Evolutionary conservation across 2,329 filamentous ascomycete genomes (phyloP).

Genomic region (Dendrostoma leiphaemia): DNA sequence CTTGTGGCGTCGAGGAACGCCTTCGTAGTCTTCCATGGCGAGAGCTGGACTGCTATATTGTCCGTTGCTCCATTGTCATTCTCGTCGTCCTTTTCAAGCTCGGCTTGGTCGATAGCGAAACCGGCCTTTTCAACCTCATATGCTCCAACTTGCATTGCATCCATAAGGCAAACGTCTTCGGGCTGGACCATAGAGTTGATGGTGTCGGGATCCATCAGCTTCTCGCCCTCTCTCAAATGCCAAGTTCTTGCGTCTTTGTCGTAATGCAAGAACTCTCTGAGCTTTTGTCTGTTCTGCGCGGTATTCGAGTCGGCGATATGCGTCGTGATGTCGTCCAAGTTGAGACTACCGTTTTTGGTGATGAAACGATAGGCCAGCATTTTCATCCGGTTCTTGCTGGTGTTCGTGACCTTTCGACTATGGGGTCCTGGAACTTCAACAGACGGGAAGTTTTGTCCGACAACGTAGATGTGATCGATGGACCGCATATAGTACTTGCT

Average conservation of each 20-base stretch:
- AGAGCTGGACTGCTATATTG: slow-evolving; percentile 82
- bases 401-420: slow-evolving; percentile 91
- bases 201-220: slow-evolving; percentile 74
- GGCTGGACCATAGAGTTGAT: slow-evolving; percentile 89
- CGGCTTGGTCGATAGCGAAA: slow-evolving; percentile 65
- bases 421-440: slow-evolving; percentile 92
- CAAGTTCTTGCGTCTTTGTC: slow-evolving; percentile 86
- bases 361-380: slow-evolving; percentile 93
- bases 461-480: slow-evolving; percentile 86
- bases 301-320: slow-evolving; percentile 93
- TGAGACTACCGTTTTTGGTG: slow-evolving; percentile 69
- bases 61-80: slow-evolving; percentile 65
- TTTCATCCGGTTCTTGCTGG: slow-evolving; percentile 94
- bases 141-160: slow-evolving; percentile 94
- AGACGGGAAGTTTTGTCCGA: slow-evolving; percentile 90
- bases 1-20: slow-evolving; percentile 93
- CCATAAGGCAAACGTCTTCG: slow-evolving; percentile 90
- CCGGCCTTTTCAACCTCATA: slow-evolving; percentile 90
- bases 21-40: slow-evolving; percentile 95
- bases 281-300: slow-evolving; percentile 92
- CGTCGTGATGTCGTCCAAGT: slow-evolving; percentile 80
- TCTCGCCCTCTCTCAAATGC: slow-evolving; percentile 71
- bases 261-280: slow-evolving; percentile 94
- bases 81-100: slow-evolving; percentile 61
- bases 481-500: slow-evolving; percentile 81